Conservation (phyloP, 2,329 filamentous ascomycete species). For the Scedosporium apiospermum region DNA sequence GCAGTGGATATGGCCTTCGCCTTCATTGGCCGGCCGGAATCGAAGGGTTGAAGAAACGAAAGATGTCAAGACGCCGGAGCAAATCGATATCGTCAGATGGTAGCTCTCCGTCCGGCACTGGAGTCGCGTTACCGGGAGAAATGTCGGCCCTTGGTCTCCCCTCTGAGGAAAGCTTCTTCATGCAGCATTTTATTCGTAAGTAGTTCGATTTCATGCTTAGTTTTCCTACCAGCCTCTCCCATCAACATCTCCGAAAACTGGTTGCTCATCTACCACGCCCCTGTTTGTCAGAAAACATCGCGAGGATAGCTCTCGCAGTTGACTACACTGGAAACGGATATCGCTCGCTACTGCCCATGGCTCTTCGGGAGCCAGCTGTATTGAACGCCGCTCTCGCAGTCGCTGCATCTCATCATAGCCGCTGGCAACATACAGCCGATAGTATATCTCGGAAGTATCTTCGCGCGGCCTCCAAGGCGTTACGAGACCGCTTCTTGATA, state of each 20-base stretch:
- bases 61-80: neutral
- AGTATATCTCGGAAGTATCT: neutral
- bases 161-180: neutral
- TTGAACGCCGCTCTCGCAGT: neutral
- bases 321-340: neutral
- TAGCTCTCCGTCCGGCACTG: neutral
- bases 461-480: neutral
- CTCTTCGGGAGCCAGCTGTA: neutral
- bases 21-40: neutral
- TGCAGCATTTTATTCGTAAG: conserved; percentile 2
- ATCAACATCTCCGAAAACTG: neutral
- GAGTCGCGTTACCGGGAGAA: neutral
- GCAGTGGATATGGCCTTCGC: neutral
- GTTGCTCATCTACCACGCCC: neutral
- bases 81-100: neutral
- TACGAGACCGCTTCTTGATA: neutral
- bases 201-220: neutral
- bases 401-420: conserved; percentile 1
- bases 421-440: conserved; percentile 1
- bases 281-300: neutral
- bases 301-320: conserved; percentile 1
- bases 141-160: neutral
- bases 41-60: neutral
- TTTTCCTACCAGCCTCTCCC: neutral
- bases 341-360: neutral